A percentile compares a stretch with the other conserved stretches of the same genome.
Conservation (phyloP, 2,329 filamentous ascomycete species). For the Podosphaera xanthii region DNA sequence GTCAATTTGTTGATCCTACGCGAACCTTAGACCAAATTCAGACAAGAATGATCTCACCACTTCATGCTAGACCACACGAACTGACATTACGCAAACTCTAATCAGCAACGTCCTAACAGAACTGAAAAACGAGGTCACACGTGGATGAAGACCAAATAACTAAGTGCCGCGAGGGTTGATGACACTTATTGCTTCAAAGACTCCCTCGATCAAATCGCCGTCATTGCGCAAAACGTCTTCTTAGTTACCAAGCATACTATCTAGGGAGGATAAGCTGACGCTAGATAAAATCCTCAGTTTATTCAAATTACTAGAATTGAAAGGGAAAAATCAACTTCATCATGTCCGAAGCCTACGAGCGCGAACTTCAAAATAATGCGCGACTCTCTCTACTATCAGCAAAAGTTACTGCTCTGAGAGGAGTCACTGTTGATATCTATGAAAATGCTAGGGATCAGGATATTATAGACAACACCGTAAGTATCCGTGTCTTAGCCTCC, state of each 20-base stretch:
- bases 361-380: conserved; percentile 79
- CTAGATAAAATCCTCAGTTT: background rate
- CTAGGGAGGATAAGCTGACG: background rate
- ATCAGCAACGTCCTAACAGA: background rate
- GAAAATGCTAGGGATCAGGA: conserved; percentile 78
- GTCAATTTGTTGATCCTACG: background rate
- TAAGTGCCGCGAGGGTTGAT: background rate
- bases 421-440: conserved; percentile 94
- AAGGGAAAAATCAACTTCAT: conserved; percentile 4
- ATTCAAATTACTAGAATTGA: background rate
- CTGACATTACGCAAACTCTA: background rate
- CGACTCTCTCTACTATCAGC: conserved; percentile 74
- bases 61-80: background rate
- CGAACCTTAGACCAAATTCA: background rate
- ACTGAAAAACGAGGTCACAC: background rate
- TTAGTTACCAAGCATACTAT: background rate
- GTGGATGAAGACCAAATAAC: conserved; percentile 1
- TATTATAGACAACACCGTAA: conserved; percentile 68
- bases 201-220: background rate
- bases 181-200: background rate
- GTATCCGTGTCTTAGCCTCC: conserved; percentile 13
- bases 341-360: conserved; percentile 61
- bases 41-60: background rate
- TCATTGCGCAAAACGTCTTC: background rate
- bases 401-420: conserved; percentile 79